These are phyloP conservation scores for Pyropia haitanensis DNA, from an alignment of 23 red algal genomes.

Conservation along the genomic window DNA sequence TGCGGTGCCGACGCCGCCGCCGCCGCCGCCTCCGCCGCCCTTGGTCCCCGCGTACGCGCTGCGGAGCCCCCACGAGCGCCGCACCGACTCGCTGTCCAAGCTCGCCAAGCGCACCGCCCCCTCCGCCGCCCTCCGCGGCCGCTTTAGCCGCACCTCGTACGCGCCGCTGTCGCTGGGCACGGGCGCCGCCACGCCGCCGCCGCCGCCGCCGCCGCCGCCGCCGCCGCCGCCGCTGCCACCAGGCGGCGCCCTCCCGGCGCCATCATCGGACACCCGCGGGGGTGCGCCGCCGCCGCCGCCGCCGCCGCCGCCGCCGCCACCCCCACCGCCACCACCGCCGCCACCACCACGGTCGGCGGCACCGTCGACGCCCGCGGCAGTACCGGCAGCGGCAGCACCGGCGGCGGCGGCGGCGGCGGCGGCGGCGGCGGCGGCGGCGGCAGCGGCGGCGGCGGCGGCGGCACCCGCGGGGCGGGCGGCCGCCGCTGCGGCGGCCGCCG, in stretches of 20 bases:
- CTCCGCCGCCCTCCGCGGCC: not conserved
- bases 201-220: not conserved
- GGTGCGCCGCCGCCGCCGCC: constrained; percentile 27
- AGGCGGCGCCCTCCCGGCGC: not conserved
- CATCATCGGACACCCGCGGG: constrained; percentile 13
- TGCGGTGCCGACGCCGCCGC: not conserved
- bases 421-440: constrained; percentile 27
- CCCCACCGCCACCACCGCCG: constrained; percentile 10
- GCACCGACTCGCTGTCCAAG: not conserved
- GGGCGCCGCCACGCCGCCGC: not conserved
- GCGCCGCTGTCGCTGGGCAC: not conserved
- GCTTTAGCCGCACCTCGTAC: not conserved
- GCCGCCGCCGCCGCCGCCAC: constrained; percentile 32
- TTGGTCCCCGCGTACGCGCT: constrained; percentile 2
- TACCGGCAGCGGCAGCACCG: constrained; percentile 24
- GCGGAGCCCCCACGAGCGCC: not conserved
- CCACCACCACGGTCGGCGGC: constrained; percentile 23
- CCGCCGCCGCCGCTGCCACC: not conserved
- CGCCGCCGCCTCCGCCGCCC: constrained; percentile 4
- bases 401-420: constrained; percentile 15
- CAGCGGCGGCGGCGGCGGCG: constrained; percentile 23
- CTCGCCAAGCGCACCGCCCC: not conserved
- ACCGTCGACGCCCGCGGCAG: constrained; percentile 21
- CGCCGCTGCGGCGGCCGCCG: constrained; percentile 18
- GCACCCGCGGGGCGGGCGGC: constrained; percentile 28